Evolutionary conservation across 768 basidiomycete genomes (phyloP).

Genomic region (Pulveroboletus ravenelii): DNA sequence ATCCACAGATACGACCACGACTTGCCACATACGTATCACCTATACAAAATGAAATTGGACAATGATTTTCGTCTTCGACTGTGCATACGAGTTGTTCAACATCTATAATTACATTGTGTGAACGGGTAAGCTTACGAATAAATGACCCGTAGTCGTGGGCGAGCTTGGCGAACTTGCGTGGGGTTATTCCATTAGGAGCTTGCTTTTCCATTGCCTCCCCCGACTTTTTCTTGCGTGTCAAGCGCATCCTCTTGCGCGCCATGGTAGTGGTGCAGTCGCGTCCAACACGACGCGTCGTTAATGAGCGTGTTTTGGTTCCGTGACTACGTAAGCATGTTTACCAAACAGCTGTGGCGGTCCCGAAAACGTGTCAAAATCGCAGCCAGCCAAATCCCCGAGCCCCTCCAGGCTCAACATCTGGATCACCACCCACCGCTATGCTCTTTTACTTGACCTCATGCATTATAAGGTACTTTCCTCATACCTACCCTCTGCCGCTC

Average conservation of each 20-base stretch:
- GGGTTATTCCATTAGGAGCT: constrained; percentile 4
- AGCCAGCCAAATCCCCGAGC: neutral
- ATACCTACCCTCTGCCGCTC: constrained; percentile 25
- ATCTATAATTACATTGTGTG: neutral
- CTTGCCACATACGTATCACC: constrained; percentile 32
- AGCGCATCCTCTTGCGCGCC: constrained; percentile 21
- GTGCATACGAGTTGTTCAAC: neutral
- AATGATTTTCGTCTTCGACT: constrained; percentile 16
- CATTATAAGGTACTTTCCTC: constrained; percentile 34
- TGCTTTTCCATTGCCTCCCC: neutral
- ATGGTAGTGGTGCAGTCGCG: constrained; percentile 23
- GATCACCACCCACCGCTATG: constrained; percentile 26
- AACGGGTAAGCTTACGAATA: constrained; percentile 8
- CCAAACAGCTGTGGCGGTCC: neutral
- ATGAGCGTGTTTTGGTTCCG: constrained; percentile 20
- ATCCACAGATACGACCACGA: neutral
- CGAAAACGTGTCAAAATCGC: constrained; percentile 14
- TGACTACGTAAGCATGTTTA: constrained; percentile 23
- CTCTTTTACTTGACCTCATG: constrained; percentile 40
- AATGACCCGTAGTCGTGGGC: constrained; percentile 8
- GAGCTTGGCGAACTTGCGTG: constrained; percentile 13
- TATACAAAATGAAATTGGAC: constrained; percentile 22
- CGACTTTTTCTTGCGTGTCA: constrained; percentile 15
- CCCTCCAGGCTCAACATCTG: neutral
- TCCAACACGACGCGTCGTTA: constrained; percentile 21